Base-by-base conservation (phyloP, 257 asterid species). In the Schizonepeta tenuifolia region DNA sequence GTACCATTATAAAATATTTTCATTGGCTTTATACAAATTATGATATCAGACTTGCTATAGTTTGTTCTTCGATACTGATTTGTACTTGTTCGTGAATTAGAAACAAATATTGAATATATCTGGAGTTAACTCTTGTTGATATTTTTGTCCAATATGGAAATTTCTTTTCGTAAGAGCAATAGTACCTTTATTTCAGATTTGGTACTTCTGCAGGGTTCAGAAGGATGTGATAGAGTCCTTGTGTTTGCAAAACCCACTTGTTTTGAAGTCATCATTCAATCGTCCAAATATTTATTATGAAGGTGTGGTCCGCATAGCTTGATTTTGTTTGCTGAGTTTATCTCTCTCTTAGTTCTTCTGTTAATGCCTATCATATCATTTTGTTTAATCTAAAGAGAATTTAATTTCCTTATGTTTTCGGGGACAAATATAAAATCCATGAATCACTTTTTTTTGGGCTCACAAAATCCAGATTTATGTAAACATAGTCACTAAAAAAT, bases 221-320 rank as follows among this genome's bases (percentile, higher is more conserved):
- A 82, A 85, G 86, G 97, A 94, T 75, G 92, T 94, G 80, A 88
- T 89, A 65, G 82, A 78, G 50, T 91, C 97, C 57, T 80, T 94
- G 90, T 79, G 80, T 78, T 83, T 94, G 85, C 88, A 77, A 78
- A 89, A 81, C 70, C 97, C 98, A 36, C 89, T 91, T 72, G 90
- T 91, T 70, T 86, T 94, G 80, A 91, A 88, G 80, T 91, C 98
- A 47, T 91, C 98, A 44, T 94, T 94, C 82, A 94, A 94, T 75
- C 97, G 98, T 57, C 87, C 96, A 75, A 93, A 93, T 84, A 89
- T 93, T 55, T 85, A 85, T 79, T 93, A 91, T 84, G 98, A 91
- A 85, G 98, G 98, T 88, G 46, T 74, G 88, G 56, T 75, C 51
- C 69, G 61, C 55, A 65, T 71, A 67, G 57, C 78, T 73, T 72